Evolutionary conservation across 306 rosid genomes (phyloP).

Genomic region (Senna siamea): DNA sequence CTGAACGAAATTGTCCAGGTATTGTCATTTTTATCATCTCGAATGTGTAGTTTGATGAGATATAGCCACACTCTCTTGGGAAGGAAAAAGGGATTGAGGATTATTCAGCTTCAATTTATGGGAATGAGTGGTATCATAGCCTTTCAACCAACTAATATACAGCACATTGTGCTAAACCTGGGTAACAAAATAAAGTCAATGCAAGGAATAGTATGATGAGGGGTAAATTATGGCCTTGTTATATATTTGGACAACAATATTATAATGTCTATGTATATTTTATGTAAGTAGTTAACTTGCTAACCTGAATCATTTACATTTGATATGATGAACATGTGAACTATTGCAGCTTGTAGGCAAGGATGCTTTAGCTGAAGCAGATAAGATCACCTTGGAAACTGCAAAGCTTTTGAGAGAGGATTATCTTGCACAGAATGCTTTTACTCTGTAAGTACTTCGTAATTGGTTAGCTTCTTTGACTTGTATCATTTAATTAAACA

Average conservation of each 20-base stretch:
- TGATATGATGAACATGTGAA: conserved; percentile 15
- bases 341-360: conserved; percentile 92
- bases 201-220: conserved; percentile 10
- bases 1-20: conserved; percentile 98
- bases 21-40: conserved; percentile 27
- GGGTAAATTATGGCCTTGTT: conserved; percentile 30
- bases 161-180: conserved; percentile 11
- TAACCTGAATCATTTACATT: conserved; percentile 21
- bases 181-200: conserved; percentile 23
- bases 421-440: conserved; percentile 99
- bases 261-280: conserved; percentile 14
- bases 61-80: conserved; percentile 8
- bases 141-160: conserved; percentile 13
- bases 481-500: conserved; percentile 13
- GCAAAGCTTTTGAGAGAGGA: conserved; percentile 99
- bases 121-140: conserved; percentile 22
- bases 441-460: conserved; percentile 77
- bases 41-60: conserved; percentile 29
- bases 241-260: conserved; percentile 28
- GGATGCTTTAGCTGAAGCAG: conserved; percentile 98
- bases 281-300: neutral
- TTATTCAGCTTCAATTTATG: conserved; percentile 27
- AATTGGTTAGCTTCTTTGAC: conserved; percentile 23
- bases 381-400: conserved; percentile 96
- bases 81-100: conserved; percentile 28